phyloP scores from a whole-genome alignment of 2,329 filamentous ascomycete genomes.

The Penicillium sclerotiorum region DNA sequence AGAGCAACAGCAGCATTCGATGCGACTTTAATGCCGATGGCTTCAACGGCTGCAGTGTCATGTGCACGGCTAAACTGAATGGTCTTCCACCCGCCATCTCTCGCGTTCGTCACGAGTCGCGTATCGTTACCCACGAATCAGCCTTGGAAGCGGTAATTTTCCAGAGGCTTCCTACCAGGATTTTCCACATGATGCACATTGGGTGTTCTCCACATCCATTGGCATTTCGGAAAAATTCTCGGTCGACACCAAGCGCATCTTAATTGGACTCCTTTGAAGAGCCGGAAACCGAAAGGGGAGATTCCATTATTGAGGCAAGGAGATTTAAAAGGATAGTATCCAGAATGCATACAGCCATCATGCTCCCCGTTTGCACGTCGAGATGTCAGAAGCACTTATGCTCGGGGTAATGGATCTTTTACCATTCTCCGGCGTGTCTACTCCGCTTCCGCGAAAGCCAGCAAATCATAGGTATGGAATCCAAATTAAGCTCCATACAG shows the following conservation, averaged over 20 bases:
- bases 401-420: too few relatives aligned
- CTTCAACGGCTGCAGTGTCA: background rate
- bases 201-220: background rate
- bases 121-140: slow-evolving; percentile 5
- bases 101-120: slow-evolving; percentile 6
- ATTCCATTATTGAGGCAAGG: too few relatives aligned
- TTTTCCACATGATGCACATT: background rate
- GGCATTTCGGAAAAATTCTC: background rate
- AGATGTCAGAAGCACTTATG: too few relatives aligned
- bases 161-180: background rate
- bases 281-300: too few relatives aligned
- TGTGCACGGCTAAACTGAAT: background rate
- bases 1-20: background rate
- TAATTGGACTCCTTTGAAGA: slow-evolving; percentile 2
- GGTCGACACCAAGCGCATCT: slow-evolving; percentile 5
- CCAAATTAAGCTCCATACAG: too few relatives aligned
- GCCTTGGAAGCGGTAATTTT: background rate
- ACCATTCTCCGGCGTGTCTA: too few relatives aligned
- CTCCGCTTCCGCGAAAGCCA: too few relatives aligned
- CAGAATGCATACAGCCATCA: too few relatives aligned
- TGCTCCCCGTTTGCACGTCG: too few relatives aligned
- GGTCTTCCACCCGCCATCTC: slow-evolving; percentile 4
- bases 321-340: too few relatives aligned
- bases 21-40: background rate
- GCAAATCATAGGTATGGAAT: too few relatives aligned